Conservation (phyloP, 1,284 basidiomycete species). For the Wolfiporia cocos region DNA sequence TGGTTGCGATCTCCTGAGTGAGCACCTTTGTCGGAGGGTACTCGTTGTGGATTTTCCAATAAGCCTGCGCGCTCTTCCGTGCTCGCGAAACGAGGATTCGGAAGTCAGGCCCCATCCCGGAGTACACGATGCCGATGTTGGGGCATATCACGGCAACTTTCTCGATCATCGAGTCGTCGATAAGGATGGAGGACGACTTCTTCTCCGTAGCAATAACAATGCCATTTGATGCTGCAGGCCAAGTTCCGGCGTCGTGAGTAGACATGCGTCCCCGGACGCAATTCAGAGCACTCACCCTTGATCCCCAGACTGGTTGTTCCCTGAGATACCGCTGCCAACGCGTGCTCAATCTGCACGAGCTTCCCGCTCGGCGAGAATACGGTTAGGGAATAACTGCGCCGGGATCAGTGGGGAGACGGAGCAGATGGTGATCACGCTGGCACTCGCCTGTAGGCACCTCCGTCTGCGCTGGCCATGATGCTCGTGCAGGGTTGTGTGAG, state of each 20-base stretch:
- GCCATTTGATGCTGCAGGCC: constrained; percentile 82
- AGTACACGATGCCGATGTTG: constrained; percentile 99
- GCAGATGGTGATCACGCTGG: too few species aligned
- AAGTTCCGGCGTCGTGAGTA: constrained; percentile 7
- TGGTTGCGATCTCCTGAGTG: constrained; percentile 94
- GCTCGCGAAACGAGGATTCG: constrained; percentile 91
- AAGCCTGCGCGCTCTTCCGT: constrained; percentile 95
- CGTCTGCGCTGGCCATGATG: constrained; percentile 63
- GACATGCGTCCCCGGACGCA: constrained; percentile 1
- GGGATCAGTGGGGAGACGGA: constrained; percentile 7
- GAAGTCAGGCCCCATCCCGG: constrained; percentile 99
- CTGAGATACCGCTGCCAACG: constrained; percentile 92
- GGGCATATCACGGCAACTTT: constrained; percentile 97
- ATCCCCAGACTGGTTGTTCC: constrained; percentile 98
- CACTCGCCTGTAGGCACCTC: constrained; percentile 75
- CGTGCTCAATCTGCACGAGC: constrained; percentile 99
- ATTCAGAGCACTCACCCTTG: constrained; percentile 63
- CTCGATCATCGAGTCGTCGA: constrained; percentile 96
- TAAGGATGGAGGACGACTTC: constrained; percentile 95
- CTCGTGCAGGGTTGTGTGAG: background rate
- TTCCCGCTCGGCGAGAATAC: constrained; percentile 99
- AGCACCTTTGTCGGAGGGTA: constrained; percentile 97
- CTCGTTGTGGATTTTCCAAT: constrained; percentile 99
- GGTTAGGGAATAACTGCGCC: constrained; percentile 91
- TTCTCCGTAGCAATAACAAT: constrained; percentile 99